Evolutionary conservation across 2,329 filamentous ascomycete species (phyloP).

Genomic region (Verticillium tricorpus): DNA sequence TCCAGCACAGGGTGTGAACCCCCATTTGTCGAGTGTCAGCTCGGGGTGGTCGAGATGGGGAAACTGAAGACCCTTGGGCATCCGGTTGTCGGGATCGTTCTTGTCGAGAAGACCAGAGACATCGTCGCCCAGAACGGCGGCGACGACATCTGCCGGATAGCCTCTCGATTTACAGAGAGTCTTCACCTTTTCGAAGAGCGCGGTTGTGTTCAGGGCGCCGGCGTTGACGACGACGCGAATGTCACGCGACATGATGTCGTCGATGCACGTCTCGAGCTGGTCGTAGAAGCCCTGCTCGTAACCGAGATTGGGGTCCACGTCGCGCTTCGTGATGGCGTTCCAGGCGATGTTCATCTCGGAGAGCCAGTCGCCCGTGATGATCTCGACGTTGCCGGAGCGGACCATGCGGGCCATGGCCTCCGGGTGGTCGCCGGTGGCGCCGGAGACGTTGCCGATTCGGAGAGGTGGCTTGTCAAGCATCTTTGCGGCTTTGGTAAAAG

Average conservation of each 20-base stretch:
- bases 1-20: slow-evolving; percentile 15
- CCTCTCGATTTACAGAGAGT: slow-evolving; percentile 19
- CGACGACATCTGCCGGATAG: slow-evolving; percentile 5
- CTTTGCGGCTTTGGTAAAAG: background rate
- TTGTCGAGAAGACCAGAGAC: slow-evolving; percentile 5
- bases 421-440: slow-evolving; percentile 27
- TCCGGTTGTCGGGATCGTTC: background rate
- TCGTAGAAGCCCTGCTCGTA: slow-evolving; percentile 12
- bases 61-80: slow-evolving; percentile 11
- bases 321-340: slow-evolving; percentile 25
- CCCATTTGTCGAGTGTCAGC: slow-evolving; percentile 20
- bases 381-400: slow-evolving; percentile 21
- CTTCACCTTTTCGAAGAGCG: slow-evolving; percentile 24
- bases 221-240: slow-evolving; percentile 34
- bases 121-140: slow-evolving; percentile 3
- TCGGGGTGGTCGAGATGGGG: slow-evolving; percentile 24
- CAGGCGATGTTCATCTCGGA: slow-evolving; percentile 49
- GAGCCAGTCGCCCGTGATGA: slow-evolving; percentile 35
- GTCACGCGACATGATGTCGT: slow-evolving; percentile 27
- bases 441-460: slow-evolving; percentile 16
- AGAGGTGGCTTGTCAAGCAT: slow-evolving; percentile 22
- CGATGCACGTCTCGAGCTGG: slow-evolving; percentile 29
- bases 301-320: slow-evolving; percentile 7
- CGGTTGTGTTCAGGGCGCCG: slow-evolving; percentile 30
- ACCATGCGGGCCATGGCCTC: slow-evolving; percentile 28